Evolutionary conservation across 805 yeast genomes (phyloP).

Genomic region (Metschnikowia continentalis): DNA sequence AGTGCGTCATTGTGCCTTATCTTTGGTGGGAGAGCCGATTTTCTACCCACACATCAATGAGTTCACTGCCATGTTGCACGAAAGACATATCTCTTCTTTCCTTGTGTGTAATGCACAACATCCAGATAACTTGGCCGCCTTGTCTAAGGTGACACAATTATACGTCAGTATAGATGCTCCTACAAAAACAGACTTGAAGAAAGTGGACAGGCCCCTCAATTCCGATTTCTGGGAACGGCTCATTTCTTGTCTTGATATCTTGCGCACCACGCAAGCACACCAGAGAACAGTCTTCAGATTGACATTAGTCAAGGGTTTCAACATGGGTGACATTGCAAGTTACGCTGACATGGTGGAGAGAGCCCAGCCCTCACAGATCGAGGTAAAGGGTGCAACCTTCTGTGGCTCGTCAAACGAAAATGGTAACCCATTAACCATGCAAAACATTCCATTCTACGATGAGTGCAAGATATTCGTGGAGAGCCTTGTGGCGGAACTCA

Average conservation of each 20-base stretch:
- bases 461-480: conserved; percentile 79
- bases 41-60: conserved; percentile 88
- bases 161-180: conserved; percentile 94
- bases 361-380: conserved; percentile 83
- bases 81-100: conserved; percentile 75
- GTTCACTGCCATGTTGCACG: conserved; percentile 77
- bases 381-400: conserved; percentile 91
- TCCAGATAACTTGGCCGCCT: conserved; percentile 70
- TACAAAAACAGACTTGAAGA: conserved; percentile 72
- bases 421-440: conserved; percentile 90
- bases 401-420: conserved; percentile 85
- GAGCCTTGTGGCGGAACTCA: conserved; percentile 56
- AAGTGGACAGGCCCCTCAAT: conserved; percentile 83
- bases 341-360: conserved; percentile 83
- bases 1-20: conserved; percentile 87
- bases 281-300: conserved; percentile 90
- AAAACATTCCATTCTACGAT: conserved; percentile 89
- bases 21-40: conserved; percentile 92
- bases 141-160: conserved; percentile 80
- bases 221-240: conserved; percentile 92
- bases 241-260: conserved; percentile 72
- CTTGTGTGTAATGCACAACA: conserved; percentile 95
- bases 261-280: conserved; percentile 65
- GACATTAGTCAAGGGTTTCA: conserved; percentile 89
- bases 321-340: conserved; percentile 72